Evolutionary conservation across 495 filamentous ascomycete genomes (phyloP).

Genomic region (Chaetomium fimeti): DNA sequence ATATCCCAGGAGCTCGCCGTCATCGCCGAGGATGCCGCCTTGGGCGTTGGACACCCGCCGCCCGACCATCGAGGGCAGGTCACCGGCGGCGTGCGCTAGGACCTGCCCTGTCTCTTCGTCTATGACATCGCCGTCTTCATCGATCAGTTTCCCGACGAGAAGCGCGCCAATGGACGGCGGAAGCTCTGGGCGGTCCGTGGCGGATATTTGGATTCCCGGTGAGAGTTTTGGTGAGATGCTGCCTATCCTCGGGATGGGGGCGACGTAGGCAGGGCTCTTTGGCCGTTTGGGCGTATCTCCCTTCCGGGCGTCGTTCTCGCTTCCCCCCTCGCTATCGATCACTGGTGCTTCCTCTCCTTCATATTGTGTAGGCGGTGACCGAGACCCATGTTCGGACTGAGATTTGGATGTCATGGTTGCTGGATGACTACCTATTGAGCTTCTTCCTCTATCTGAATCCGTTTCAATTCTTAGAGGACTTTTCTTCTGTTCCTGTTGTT

Average conservation of each 20-base stretch:
- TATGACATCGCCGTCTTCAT: conserved; percentile 76
- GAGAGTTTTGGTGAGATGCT: conserved; percentile 24
- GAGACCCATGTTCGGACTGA: background rate
- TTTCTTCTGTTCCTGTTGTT: background rate
- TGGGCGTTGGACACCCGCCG: conserved; percentile 40
- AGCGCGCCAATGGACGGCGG: conserved; percentile 48
- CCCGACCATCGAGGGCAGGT: conserved; percentile 49
- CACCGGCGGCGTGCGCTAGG: conserved; percentile 46
- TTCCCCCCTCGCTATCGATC: conserved; percentile 3
- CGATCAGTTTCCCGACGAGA: conserved; percentile 69
- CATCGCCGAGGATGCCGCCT: conserved; percentile 48
- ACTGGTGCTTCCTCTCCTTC: conserved; percentile 7
- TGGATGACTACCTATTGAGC: background rate
- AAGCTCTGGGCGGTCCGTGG: conserved; percentile 28
- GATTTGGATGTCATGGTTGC: conserved; percentile 11
- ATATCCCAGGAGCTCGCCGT: conserved; percentile 48
- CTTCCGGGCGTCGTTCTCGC: conserved; percentile 13
- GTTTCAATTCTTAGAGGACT: background rate
- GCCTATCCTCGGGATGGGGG: conserved; percentile 37
- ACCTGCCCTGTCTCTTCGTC: conserved; percentile 50
- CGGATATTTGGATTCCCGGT: conserved; percentile 25
- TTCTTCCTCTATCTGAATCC: background rate
- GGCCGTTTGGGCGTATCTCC: conserved; percentile 13
- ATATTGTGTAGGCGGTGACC: background rate
- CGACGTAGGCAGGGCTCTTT: conserved; percentile 35